phyloP scores from a whole-genome alignment of 2,329 filamentous ascomycete genomes.

The Epichloe elymi region DNA sequence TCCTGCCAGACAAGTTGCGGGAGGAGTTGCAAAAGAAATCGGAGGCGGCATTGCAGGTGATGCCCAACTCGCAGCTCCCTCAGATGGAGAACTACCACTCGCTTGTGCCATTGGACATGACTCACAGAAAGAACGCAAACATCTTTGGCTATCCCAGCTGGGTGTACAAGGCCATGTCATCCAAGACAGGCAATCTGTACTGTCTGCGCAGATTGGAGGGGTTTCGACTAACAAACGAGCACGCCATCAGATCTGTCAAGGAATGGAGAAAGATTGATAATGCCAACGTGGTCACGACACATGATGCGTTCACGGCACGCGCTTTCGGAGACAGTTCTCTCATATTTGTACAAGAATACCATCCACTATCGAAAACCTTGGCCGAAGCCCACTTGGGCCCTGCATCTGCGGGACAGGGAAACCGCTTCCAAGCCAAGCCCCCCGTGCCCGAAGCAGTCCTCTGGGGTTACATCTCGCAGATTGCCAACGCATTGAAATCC shows the following conservation, averaged over 20 bases:
- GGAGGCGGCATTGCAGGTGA: conserved; percentile 71
- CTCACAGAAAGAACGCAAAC: conserved; percentile 60
- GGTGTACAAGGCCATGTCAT: conserved; percentile 88
- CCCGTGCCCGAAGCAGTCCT: conserved; percentile 58
- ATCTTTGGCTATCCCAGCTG: conserved; percentile 83
- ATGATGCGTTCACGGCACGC: conserved; percentile 86
- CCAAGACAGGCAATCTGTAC: conserved; percentile 81
- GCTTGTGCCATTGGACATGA: conserved; percentile 76
- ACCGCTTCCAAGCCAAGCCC: conserved; percentile 30
- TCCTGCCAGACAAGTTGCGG: conserved; percentile 72
- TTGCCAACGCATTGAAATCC: conserved; percentile 73
- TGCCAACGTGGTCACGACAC: conserved; percentile 69
- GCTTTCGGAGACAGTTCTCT: conserved; percentile 91
- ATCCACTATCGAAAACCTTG: conserved; percentile 80
- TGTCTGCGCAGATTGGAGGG: conserved; percentile 77
- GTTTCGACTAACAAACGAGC: conserved; percentile 78
- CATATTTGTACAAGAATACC: conserved; percentile 87
- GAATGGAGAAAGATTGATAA: conserved; percentile 80
- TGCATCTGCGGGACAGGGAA: conserved; percentile 24
- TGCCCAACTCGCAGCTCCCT: conserved; percentile 65
- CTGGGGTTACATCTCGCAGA: conserved; percentile 88
- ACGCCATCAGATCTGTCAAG: conserved; percentile 73
- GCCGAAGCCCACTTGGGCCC: conserved; percentile 61
- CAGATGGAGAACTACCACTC: conserved; percentile 84
- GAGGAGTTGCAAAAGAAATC: conserved; percentile 83